A percentile compares a stretch with the other conserved stretches of the same genome.
phyloP scores from a whole-genome alignment of 2,329 filamentous ascomycete species.

The Pestalotiopsis sp. region DNA sequence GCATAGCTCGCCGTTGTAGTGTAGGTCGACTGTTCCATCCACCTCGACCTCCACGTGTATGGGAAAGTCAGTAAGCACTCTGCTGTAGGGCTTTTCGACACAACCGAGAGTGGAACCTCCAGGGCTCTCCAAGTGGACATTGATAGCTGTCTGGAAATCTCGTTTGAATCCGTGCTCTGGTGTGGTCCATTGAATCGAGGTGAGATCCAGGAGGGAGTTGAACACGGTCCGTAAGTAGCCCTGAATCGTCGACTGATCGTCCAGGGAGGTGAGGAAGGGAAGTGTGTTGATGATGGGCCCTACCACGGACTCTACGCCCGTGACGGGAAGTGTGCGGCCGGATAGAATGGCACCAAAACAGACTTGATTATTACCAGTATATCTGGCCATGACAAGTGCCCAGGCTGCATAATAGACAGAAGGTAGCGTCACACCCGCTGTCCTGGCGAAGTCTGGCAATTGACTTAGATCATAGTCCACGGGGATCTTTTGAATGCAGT shows the following conservation, averaged over 20 bases:
- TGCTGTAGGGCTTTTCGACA: background rate
- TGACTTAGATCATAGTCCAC: background rate
- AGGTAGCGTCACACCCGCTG: background rate
- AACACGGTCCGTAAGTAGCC: slow-evolving; percentile 17
- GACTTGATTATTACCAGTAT: slow-evolving; percentile 30
- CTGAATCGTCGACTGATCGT: slow-evolving; percentile 13
- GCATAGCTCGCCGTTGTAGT: background rate
- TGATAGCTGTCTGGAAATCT: slow-evolving; percentile 7
- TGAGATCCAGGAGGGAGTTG: slow-evolving; percentile 6
- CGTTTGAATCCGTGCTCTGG: slow-evolving; percentile 12
- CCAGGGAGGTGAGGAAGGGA: slow-evolving; percentile 22
- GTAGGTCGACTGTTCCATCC: background rate
- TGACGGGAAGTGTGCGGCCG: slow-evolving; percentile 33
- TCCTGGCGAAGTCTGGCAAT: background rate
- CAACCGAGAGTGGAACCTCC: slow-evolving; percentile 1
- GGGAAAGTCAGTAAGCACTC: background rate
- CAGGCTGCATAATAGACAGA: slow-evolving; percentile 27
- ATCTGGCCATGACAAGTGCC: slow-evolving; percentile 32
- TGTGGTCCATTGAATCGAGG: slow-evolving; percentile 16
- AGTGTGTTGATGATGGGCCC: slow-evolving; percentile 36
- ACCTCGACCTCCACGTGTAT: background rate
- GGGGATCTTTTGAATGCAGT: background rate
- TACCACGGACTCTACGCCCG: slow-evolving; percentile 25
- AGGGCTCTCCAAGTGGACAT: slow-evolving; percentile 3
- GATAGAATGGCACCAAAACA: slow-evolving; percentile 35